Conservation (phyloP, 2,329 filamentous ascomycete genomes). For the Coniella lustricola region DNA sequence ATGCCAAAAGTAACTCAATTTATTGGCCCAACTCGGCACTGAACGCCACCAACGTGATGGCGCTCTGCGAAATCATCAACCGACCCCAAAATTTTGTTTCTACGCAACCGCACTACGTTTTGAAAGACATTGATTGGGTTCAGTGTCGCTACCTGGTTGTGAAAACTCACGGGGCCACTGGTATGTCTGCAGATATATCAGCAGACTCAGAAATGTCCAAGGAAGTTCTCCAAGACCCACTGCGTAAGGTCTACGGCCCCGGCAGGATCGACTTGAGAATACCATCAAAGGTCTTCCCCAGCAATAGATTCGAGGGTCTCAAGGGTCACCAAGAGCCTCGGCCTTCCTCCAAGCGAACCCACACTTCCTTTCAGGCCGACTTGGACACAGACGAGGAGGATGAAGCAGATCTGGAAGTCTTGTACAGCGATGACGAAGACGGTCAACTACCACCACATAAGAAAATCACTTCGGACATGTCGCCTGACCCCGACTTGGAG, state of each 20-base stretch:
- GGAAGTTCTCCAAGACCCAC: slow-evolving; percentile 17
- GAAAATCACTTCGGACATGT: slow-evolving; percentile 1
- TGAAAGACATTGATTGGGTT: slow-evolving; percentile 75
- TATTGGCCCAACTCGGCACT: slow-evolving; percentile 69
- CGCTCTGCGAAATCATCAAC: slow-evolving; percentile 83
- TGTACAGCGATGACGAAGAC: slow-evolving; percentile 23
- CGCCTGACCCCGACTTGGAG: slow-evolving; percentile 13
- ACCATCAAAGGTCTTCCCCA: slow-evolving; percentile 28
- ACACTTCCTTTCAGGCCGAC: slow-evolving; percentile 20
- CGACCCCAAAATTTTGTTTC: slow-evolving; percentile 54
- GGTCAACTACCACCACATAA: slow-evolving; percentile 11
- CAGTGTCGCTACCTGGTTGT: slow-evolving; percentile 80
- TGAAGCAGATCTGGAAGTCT: slow-evolving; percentile 28
- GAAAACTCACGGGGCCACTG: no score
- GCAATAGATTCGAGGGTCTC: slow-evolving; percentile 10
- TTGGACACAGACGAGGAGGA: slow-evolving; percentile 40
- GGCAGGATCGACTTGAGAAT: slow-evolving; percentile 19
- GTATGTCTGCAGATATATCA: no score
- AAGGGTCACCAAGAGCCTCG: neutral
- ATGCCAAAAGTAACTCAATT: neutral
- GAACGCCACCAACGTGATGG: slow-evolving; percentile 52
- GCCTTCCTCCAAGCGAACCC: slow-evolving; percentile 7
- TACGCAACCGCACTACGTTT: slow-evolving; percentile 57
- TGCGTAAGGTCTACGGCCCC: slow-evolving; percentile 15
- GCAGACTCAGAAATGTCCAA: no score